phyloP scores from a whole-genome alignment of 805 yeast species.

The Schizosaccharomyces cryophilus region DNA sequence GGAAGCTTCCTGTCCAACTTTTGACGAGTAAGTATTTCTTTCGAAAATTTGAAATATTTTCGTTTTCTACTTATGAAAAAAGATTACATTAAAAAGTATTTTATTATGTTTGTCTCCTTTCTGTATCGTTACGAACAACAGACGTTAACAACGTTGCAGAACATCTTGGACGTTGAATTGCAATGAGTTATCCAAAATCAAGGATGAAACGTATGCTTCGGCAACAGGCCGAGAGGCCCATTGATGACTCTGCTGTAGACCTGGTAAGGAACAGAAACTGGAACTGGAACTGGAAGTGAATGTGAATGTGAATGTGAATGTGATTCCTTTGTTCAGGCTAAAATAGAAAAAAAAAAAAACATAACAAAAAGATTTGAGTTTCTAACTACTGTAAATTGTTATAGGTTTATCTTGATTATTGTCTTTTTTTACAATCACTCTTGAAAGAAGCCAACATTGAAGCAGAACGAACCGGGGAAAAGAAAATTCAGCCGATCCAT shows the following conservation, averaged over 20 bases:
- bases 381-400: not conserved
- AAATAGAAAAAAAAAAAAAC: no score
- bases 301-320: no score
- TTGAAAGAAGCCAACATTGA: conserved; percentile 1
- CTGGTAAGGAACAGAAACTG: not conserved
- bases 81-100: no score
- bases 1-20: no score
- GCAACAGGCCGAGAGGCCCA: not conserved
- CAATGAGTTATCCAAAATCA: not conserved
- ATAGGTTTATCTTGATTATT: not conserved
- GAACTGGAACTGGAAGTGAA: not conserved
- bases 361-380: no score
- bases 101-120: no score
- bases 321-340: no score
- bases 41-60: no score
- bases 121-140: no score
- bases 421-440: not conserved
- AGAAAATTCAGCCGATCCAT: not conserved
- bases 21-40: no score
- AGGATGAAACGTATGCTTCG: not conserved
- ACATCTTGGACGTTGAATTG: not conserved
- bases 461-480: not conserved
- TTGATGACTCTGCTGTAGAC: not conserved
- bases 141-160: no score
- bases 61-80: no score